A percentile compares a stretch with the other conserved stretches of the same genome.
phyloP scores from a whole-genome alignment of 1,284 basidiomycete genomes.

The Entoloma clypeatum region DNA sequence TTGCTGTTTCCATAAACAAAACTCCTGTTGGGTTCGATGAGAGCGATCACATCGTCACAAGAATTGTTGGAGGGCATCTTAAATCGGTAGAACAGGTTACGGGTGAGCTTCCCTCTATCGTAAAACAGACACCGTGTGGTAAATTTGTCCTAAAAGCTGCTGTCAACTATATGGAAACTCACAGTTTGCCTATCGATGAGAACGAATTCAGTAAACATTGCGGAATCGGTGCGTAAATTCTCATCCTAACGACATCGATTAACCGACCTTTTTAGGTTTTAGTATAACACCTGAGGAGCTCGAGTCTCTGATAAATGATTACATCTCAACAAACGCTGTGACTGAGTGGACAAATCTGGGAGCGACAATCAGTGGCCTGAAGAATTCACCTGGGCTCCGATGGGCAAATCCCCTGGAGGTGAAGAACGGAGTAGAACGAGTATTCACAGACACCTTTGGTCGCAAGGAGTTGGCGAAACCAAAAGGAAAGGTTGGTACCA shows the following conservation, averaged over 20 bases:
- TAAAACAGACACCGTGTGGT: constrained; percentile 1
- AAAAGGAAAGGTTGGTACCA: constrained; percentile 63
- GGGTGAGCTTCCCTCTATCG: constrained; percentile 52
- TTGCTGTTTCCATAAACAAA: constrained; percentile 67
- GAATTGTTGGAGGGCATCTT: constrained; percentile 70
- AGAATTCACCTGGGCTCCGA: constrained; percentile 65
- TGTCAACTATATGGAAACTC: constrained; percentile 70
- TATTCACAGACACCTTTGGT: constrained; percentile 78
- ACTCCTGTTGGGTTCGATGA: constrained; percentile 46
- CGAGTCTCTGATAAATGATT: constrained; percentile 54
- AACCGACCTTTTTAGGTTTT: constrained; percentile 56
- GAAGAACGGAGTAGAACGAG: constrained; percentile 81
- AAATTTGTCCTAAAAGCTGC: constrained; percentile 51
- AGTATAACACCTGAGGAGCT: constrained; percentile 73
- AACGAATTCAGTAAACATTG: constrained; percentile 76
- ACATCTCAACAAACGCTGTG: constrained; percentile 53
- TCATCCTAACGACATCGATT: constrained; percentile 1
- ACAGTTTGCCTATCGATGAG: constrained; percentile 63
- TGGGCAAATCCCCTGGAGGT: constrained; percentile 92
- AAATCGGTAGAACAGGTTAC: constrained; percentile 85
- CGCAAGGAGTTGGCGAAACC: constrained; percentile 66
- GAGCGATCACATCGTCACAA: constrained; percentile 64
- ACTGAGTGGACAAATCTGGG: constrained; percentile 77
- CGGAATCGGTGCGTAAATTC: constrained; percentile 75
- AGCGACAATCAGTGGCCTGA: constrained; percentile 68